Conservation (phyloP, 129 eudicot species). For the Flaveria linearis region DNA sequence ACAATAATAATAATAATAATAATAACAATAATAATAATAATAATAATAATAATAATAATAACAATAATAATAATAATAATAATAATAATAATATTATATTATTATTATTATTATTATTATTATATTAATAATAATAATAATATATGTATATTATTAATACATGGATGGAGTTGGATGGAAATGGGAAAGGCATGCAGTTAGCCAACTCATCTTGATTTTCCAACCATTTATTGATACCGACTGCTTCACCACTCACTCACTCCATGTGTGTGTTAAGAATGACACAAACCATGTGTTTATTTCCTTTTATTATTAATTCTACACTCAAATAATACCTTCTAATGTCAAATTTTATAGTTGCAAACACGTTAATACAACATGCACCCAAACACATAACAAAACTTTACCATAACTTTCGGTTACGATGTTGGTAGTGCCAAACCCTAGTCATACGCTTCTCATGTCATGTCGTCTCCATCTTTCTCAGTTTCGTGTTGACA, state of each 20-base stretch:
- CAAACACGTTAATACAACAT: slow-evolving; percentile 35
- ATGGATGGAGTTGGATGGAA: slow-evolving; percentile 43
- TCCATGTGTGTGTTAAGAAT: slow-evolving; percentile 43
- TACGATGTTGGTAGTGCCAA: slow-evolving; percentile 47
- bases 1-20: no score
- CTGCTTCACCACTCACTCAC: slow-evolving; percentile 49
- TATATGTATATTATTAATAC: slow-evolving; percentile 18
- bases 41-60: no score
- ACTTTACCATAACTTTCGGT: slow-evolving; percentile 65
- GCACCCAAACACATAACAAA: slow-evolving; percentile 25
- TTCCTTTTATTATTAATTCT: slow-evolving; percentile 29
- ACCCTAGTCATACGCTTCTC: slow-evolving; percentile 35
- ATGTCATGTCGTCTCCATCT: slow-evolving; percentile 30
- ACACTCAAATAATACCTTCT: slow-evolving; percentile 37
- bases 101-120: no score
- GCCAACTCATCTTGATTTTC: slow-evolving; percentile 50
- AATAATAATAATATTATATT: no score
- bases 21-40: no score
- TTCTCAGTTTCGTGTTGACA: slow-evolving; percentile 22
- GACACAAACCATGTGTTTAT: slow-evolving; percentile 43
- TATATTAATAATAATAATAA: no score
- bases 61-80: no score
- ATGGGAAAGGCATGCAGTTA: slow-evolving; percentile 46
- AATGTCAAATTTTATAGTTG: slow-evolving; percentile 20
- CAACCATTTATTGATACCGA: slow-evolving; percentile 47